phyloP scores from a whole-genome alignment of 257 asterid genomes.

The Avicennia marina region DNA sequence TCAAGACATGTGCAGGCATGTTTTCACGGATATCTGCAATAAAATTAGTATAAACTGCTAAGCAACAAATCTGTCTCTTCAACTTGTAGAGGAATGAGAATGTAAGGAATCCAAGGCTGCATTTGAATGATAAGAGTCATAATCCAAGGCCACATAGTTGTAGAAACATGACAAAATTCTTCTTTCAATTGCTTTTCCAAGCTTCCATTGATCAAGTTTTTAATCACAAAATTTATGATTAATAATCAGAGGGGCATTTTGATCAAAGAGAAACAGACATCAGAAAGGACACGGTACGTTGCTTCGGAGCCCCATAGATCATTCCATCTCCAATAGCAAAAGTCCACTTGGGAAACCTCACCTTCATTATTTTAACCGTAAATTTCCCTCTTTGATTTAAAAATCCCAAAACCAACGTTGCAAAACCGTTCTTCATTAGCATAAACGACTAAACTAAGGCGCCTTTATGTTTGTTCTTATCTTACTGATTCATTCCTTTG shows the following conservation, averaged over 20 bases:
- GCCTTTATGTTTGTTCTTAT: constrained; percentile 29
- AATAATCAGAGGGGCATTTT: constrained; percentile 15
- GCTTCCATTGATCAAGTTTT: constrained; percentile 11
- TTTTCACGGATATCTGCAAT: neutral
- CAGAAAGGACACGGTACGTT: constrained; percentile 41
- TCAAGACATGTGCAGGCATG: neutral
- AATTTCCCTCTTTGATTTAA: constrained; percentile 14
- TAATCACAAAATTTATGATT: constrained; percentile 15
- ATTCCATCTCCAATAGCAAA: constrained; percentile 48
- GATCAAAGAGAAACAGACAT: constrained; percentile 30
- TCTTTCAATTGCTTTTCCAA: constrained; percentile 14
- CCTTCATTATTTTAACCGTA: constrained; percentile 22
- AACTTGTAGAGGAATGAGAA: constrained; percentile 14
- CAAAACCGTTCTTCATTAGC: constrained; percentile 30
- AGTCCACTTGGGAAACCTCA: constrained; percentile 32
- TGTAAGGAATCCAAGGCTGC: constrained; percentile 46
- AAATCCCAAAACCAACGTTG: constrained; percentile 31
- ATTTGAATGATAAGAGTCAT: constrained; percentile 24
- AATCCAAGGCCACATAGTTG: constrained; percentile 22
- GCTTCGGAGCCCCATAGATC: constrained; percentile 39
- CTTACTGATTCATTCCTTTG: constrained; percentile 13
- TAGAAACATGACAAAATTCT: constrained; percentile 36
- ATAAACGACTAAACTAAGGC: constrained; percentile 17
- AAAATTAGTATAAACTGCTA: neutral
- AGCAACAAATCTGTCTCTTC: constrained; percentile 26